Conservation (phyloP, 73 alveolate genomes). For the Paramecium sexaurelia region DNA sequence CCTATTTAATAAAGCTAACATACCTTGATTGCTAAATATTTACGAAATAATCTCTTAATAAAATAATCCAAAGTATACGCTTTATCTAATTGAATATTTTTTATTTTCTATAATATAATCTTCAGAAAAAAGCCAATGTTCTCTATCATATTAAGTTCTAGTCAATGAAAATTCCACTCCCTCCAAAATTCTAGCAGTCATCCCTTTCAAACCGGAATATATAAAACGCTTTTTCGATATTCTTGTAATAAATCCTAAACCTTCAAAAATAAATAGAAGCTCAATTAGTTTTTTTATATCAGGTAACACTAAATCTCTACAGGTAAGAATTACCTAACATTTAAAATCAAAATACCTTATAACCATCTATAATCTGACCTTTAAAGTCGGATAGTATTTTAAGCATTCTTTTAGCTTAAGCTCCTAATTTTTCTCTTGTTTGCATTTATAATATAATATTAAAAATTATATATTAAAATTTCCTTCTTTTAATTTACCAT, state of each 20-base stretch:
- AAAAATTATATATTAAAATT: not conserved
- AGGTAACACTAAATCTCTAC: slow-evolving; percentile 3
- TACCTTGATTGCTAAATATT: not conserved
- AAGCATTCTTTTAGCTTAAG: slow-evolving; percentile 33
- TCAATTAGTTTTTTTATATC: slow-evolving; percentile 63
- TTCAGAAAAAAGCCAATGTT: slow-evolving; percentile 52
- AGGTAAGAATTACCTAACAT: not conserved
- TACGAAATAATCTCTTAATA: not conserved
- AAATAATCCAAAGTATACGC: slow-evolving; percentile 43
- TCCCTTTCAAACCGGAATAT: slow-evolving; percentile 63
- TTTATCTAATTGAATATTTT: slow-evolving; percentile 21
- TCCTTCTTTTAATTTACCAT: not conserved
- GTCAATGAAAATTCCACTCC: not conserved
- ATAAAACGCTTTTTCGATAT: slow-evolving; percentile 62
- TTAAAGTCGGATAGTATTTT: not conserved
- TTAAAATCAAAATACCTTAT: not conserved
- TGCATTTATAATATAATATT: not conserved
- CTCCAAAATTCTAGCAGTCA: slow-evolving; percentile 56
- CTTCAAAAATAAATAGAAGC: slow-evolving; percentile 61
- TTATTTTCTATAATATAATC: not conserved
- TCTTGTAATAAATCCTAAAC: slow-evolving; percentile 65
- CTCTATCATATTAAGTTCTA: slow-evolving; percentile 23
- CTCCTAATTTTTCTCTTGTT: slow-evolving; percentile 46
- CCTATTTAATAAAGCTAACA: not conserved
- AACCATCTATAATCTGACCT: not conserved